phyloP scores from a whole-genome alignment of 2,329 filamentous ascomycete species.

The Diplodia sapinea region DNA sequence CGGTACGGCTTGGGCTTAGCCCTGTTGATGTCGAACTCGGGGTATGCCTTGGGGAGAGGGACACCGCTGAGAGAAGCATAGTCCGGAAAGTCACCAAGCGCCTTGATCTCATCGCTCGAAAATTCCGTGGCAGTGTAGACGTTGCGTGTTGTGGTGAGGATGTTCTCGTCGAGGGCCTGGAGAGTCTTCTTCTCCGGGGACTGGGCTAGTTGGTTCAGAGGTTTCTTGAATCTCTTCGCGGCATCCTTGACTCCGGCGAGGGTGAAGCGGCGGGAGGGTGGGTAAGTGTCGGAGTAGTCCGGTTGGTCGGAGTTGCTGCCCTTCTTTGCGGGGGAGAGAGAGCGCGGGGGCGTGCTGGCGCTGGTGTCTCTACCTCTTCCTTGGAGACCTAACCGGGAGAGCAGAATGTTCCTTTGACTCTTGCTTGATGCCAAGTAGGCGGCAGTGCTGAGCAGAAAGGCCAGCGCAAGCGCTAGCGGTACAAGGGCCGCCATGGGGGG shows the following conservation, averaged over 20 bases:
- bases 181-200: constrained; percentile 34
- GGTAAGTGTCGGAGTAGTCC: constrained; percentile 57
- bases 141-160: constrained; percentile 38
- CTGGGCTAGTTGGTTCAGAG: constrained; percentile 37
- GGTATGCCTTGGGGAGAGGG: constrained; percentile 68
- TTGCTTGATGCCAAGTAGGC: constrained; percentile 41
- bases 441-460: constrained; percentile 40
- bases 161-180: constrained; percentile 37
- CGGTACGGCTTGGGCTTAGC: constrained; percentile 77
- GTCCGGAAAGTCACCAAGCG: constrained; percentile 77
- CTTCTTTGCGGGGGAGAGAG: constrained; percentile 57
- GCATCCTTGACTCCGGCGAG: constrained; percentile 47
- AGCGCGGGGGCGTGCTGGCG: constrained; percentile 59
- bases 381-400: constrained; percentile 46
- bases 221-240: constrained; percentile 39
- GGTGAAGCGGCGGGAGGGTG: constrained; percentile 58
- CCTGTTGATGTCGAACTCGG: constrained; percentile 69
- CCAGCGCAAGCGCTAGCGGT: constrained; percentile 40
- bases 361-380: constrained; percentile 53
- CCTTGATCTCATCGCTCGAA: constrained; percentile 70
- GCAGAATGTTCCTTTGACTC: constrained; percentile 49
- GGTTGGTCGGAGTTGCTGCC: constrained; percentile 39
- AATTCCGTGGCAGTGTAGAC: constrained; percentile 71
- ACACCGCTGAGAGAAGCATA: constrained; percentile 78
- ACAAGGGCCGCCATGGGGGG: constrained; percentile 37